Conservation (phyloP, 371 early-diverging fungal genomes). For the Mortierella sp. region DNA sequence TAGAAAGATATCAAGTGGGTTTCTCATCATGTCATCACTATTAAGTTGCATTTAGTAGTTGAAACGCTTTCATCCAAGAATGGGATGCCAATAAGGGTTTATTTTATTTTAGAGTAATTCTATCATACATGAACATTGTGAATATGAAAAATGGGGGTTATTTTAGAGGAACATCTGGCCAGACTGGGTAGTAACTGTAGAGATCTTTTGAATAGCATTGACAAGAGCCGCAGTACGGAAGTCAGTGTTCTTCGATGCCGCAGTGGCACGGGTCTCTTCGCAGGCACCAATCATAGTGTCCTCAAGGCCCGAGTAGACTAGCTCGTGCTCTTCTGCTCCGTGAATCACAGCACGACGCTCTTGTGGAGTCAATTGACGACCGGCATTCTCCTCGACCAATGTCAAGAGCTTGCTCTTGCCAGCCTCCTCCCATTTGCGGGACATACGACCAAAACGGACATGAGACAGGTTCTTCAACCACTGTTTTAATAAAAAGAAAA, state of each 20-base stretch:
- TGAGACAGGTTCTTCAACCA: slow-evolving; percentile 74
- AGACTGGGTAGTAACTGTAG: slow-evolving; percentile 80
- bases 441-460: slow-evolving; percentile 93
- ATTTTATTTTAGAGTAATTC: not conserved
- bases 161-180: slow-evolving; percentile 82
- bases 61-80: not conserved
- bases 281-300: slow-evolving; percentile 91
- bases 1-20: too few relatives aligned
- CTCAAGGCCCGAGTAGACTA: slow-evolving; percentile 92
- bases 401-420: slow-evolving; percentile 81
- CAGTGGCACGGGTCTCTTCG: slow-evolving; percentile 75
- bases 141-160: too few relatives aligned
- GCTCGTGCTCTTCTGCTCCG: slow-evolving; percentile 92
- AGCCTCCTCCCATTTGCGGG: slow-evolving; percentile 91
- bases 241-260: slow-evolving; percentile 75
- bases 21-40: too few relatives aligned
- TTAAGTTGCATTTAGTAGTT: too few relatives aligned
- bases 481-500: not conserved
- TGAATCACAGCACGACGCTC: slow-evolving; percentile 86
- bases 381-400: slow-evolving; percentile 86
- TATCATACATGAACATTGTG: not conserved
- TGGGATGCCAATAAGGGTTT: not conserved
- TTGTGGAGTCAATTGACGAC: slow-evolving; percentile 76
- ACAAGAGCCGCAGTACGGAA: slow-evolving; percentile 89
- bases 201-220: slow-evolving; percentile 92